Evolutionary conservation across 2,329 filamentous ascomycete species (phyloP).

Genomic region (Diaporthe sp.): DNA sequence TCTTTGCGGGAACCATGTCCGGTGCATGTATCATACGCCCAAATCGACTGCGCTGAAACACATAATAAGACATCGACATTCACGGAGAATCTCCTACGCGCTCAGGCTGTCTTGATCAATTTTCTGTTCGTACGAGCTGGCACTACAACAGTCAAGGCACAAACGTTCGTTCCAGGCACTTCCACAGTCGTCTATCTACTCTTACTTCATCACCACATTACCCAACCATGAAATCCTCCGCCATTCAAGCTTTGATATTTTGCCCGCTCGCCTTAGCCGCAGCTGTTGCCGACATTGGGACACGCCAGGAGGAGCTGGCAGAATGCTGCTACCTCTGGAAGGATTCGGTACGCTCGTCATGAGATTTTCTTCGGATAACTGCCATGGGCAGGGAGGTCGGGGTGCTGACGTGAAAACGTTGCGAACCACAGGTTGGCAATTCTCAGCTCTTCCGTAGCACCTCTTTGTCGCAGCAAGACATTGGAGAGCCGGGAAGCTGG

Average conservation of each 20-base stretch:
- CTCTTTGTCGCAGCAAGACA: neutral
- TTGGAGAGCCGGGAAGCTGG: neutral
- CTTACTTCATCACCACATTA: neutral
- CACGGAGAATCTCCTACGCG: too few species aligned
- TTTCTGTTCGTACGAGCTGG: neutral
- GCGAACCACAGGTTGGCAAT: neutral
- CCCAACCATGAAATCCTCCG: neutral
- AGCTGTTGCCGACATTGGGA: neutral
- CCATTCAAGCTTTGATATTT: neutral
- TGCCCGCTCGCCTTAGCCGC: neutral
- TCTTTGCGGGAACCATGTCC: neutral
- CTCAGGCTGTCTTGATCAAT: neutral
- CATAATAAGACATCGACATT: neutral
- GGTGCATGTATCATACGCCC: neutral
- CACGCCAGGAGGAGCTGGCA: neutral
- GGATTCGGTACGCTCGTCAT: neutral
- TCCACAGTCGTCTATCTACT: neutral
- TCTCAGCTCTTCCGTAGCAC: conserved; percentile 1
- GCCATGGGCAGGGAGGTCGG: too few species aligned
- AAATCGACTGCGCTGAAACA: neutral
- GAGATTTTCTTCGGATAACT: too few species aligned
- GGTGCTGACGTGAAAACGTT: neutral
- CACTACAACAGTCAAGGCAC: too few species aligned
- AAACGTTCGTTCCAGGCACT: too few species aligned
- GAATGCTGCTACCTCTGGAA: conserved; percentile 8